Evolutionary conservation across 495 filamentous ascomycete genomes (phyloP), one percentile per base, ranked within the genome.

Genomic region (Neurospora terricola): DNA sequence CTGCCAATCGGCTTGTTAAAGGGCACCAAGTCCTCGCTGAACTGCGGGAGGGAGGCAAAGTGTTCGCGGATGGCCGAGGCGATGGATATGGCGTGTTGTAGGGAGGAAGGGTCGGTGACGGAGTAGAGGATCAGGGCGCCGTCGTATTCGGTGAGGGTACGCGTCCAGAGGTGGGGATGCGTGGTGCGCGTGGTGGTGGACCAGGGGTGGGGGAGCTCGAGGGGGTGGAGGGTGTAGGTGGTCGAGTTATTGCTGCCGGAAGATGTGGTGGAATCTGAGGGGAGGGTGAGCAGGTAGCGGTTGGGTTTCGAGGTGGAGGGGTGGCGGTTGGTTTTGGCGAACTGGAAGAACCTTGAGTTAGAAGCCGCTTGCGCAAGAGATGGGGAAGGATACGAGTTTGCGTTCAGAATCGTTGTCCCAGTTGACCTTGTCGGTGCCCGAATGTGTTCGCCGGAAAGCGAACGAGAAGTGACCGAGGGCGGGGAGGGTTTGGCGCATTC

Each of bases 71-170:
- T 77, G 39, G 79, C 80, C 39, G 79, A 75, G 71, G 79, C 76
- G 0, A 84, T 68, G 43, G 75, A 74, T 39, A 72, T 73, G 10
- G 77, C 75, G 10, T 82, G 70, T 4, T 39, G 37, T 39, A 84
- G 81, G 1, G 83, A 83, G 12, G 77, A 71, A 16, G 77, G 70
- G 45, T 82, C 80, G 66, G 71, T 72, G 23, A 83, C 81, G 48
- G 79, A 77, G 72, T 85, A 85, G 14, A 84, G 76, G 3, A 86
- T 73, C 4, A 84, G 71, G 5, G 80, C 83, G 18, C 80, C 82
- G 27, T 66, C 54, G 14, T 66, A 66, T 70, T 84, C 83, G 42
- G 84, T 84, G 54, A 82, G 80, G 42, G 76, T 73, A 40, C 83
- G 77, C 4, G 83, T 82, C 54, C 82, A 66, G 14, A 66, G 54